Percentiles rank a stretch among this genome's conserved stretches.
These are phyloP conservation scores for Akanthomyces dipterigenus DNA, from an alignment of 2,329 filamentous ascomycete species.

Conservation along the genomic window DNA sequence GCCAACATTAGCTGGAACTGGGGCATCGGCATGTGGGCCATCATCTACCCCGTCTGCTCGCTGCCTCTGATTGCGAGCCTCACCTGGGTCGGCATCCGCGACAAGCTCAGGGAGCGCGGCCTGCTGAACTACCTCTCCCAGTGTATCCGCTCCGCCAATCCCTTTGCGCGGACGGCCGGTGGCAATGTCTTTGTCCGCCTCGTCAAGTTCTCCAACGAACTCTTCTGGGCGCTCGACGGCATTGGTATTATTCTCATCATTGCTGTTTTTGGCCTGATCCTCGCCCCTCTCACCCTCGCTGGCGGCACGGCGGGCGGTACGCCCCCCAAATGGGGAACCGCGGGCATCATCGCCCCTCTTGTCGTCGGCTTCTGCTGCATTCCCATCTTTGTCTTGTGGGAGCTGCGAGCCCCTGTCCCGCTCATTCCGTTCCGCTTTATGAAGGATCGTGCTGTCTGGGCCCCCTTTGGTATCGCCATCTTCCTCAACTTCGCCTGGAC, in stretches of 20 bases:
- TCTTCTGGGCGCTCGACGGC: constrained; percentile 41
- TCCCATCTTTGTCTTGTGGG: constrained; percentile 45
- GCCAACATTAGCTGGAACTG: constrained; percentile 47
- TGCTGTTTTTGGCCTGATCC: constrained; percentile 39
- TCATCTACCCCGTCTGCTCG: constrained; percentile 54
- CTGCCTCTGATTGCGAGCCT: constrained; percentile 50
- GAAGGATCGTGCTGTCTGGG: constrained; percentile 59
- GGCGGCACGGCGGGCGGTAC: constrained; percentile 27
- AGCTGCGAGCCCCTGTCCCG: constrained; percentile 41
- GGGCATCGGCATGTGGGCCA: constrained; percentile 59
- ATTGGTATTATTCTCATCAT: constrained; percentile 39
- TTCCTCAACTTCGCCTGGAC: constrained; percentile 54
- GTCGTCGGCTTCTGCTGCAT: constrained; percentile 40
- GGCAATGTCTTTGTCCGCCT: not conserved
- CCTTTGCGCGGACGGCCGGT: not conserved
- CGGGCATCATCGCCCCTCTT: constrained; percentile 36
- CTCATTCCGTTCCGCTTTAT: constrained; percentile 55
- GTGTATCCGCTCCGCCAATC: constrained; percentile 25
- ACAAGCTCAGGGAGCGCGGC: constrained; percentile 37
- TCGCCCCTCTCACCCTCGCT: constrained; percentile 39
- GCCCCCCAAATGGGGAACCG: constrained; percentile 28
- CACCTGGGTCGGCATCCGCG: constrained; percentile 42
- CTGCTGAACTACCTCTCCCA: constrained; percentile 32
- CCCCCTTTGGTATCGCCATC: constrained; percentile 50
- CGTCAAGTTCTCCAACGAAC: constrained; percentile 24